Evolutionary conservation across 2,329 filamentous ascomycete genomes (phyloP).

Genomic region (Alternaria longipes): DNA sequence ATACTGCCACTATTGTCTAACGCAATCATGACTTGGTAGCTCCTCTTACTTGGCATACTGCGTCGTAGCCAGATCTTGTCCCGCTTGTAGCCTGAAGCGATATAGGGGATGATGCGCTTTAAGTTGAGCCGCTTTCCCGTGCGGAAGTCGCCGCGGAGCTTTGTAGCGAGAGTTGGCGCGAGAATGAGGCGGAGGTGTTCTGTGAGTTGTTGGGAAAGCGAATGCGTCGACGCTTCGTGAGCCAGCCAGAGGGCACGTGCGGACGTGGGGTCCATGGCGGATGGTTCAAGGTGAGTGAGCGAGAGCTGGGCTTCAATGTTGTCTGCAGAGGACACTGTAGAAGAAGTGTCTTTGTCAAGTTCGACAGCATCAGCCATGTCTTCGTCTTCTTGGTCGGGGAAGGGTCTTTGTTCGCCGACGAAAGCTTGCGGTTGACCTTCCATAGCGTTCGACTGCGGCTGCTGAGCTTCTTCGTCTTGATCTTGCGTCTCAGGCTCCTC

Average conservation of each 20-base stretch:
- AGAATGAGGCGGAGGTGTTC: conserved; percentile 96
- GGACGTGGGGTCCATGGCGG: conserved; percentile 58
- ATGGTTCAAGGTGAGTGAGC: conserved; percentile 70
- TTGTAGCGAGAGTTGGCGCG: conserved; percentile 91
- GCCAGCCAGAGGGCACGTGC: conserved; percentile 82
- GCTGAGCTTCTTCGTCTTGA: conserved; percentile 38
- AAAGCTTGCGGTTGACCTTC: conserved; percentile 55
- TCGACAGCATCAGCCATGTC: conserved; percentile 49
- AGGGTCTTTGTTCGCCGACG: conserved; percentile 55
- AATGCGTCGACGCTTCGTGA: conserved; percentile 84
- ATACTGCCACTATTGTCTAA: conserved; percentile 96
- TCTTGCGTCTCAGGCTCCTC: conserved; percentile 51
- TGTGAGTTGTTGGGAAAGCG: conserved; percentile 86
- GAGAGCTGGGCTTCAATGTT: conserved; percentile 69
- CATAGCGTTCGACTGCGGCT: conserved; percentile 37
- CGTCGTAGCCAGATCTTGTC: conserved; percentile 99
- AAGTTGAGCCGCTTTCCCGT: conserved; percentile 99
- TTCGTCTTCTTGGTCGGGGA: conserved; percentile 45
- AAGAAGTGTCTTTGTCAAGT: conserved; percentile 50
- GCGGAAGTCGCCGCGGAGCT: conserved; percentile 94
- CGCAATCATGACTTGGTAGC: conserved; percentile 96
- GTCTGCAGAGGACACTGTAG: conserved; percentile 47
- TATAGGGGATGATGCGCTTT: conserved; percentile 99
- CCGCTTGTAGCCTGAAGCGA: conserved; percentile 96
- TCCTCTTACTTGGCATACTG: conserved; percentile 87